These are phyloP conservation scores for Talaromyces sp. DNA, from an alignment of 2,329 filamentous ascomycete species.

Conservation along the genomic window DNA sequence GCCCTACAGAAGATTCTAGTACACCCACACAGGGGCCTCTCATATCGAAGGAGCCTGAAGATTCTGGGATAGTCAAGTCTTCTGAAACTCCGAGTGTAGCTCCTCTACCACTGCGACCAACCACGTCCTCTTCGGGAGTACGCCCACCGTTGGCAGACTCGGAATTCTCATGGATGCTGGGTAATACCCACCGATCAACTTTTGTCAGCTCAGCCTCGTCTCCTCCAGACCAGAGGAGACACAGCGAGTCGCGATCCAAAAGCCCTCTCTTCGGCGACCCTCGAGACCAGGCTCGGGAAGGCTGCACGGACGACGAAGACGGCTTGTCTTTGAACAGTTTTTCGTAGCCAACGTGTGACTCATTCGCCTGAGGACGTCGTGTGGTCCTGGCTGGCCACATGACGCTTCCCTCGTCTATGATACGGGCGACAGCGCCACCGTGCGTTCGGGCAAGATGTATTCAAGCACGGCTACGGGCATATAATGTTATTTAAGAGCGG, in stretches of 20 bases:
- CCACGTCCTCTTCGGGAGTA: neutral
- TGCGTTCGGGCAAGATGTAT: neutral
- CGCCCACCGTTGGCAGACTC: slow-evolving; percentile 41
- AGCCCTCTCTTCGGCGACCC: slow-evolving; percentile 30
- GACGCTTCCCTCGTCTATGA: neutral
- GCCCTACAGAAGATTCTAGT: neutral
- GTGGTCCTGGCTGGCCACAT: neutral
- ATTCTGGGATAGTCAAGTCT: neutral
- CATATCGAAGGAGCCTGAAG: neutral
- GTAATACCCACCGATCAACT: slow-evolving; percentile 38
- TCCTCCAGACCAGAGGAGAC: slow-evolving; percentile 39
- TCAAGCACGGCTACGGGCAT: neutral
- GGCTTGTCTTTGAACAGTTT: slow-evolving; percentile 38
- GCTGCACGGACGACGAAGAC: slow-evolving; percentile 28
- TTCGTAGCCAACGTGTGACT: slow-evolving; percentile 2
- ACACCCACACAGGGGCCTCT: neutral
- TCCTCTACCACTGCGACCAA: slow-evolving; percentile 1
- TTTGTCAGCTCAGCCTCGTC: slow-evolving; percentile 43
- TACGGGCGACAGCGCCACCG: neutral
- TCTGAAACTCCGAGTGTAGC: neutral
- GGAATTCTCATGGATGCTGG: slow-evolving; percentile 49
- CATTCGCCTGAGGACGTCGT: neutral
- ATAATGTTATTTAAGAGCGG: neutral
- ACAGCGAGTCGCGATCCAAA: slow-evolving; percentile 25
- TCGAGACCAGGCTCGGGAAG: slow-evolving; percentile 23